Conservation (phyloP, 495 filamentous ascomycete species). For the Penicillium desertorum region DNA sequence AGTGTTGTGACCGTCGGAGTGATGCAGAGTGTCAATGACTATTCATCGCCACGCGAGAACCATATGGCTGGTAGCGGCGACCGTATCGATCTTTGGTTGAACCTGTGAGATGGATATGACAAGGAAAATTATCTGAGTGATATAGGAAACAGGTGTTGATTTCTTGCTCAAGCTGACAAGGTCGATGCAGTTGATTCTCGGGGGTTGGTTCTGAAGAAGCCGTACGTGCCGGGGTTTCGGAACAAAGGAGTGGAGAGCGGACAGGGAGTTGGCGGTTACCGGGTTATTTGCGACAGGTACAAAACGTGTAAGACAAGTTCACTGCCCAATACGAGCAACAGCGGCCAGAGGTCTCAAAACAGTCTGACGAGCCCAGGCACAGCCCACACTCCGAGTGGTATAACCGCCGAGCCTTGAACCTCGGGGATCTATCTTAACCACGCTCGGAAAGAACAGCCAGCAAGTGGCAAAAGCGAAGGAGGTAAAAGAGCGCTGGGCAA, state of each 20-base stretch:
- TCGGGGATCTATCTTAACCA: conserved; percentile 1
- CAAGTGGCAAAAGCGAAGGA: background rate
- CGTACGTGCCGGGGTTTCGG: conserved; percentile 9
- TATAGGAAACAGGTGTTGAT: background rate
- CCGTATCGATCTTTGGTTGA: conserved; percentile 4
- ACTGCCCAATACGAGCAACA: conserved; percentile 15
- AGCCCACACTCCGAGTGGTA: conserved; percentile 21
- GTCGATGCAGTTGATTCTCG: conserved; percentile 3
- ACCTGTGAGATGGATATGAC: background rate
- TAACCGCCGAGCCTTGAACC: conserved; percentile 23
- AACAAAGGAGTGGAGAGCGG: conserved; percentile 18
- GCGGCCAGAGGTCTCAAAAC: conserved; percentile 17
- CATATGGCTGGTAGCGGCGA: conserved; percentile 15
- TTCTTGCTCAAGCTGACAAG: background rate
- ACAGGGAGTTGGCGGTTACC: conserved; percentile 4
- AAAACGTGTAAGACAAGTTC: conserved; percentile 3
- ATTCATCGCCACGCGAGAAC: conserved; percentile 35
- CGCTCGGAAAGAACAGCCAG: background rate
- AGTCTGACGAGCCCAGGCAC: conserved; percentile 22
- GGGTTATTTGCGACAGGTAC: conserved; percentile 3
- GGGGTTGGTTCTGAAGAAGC: background rate
- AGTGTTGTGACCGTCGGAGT: conserved; percentile 16
- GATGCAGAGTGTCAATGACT: conserved; percentile 26
- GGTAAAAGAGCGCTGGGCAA: conserved; percentile 1
- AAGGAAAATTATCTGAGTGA: background rate